These are phyloP conservation scores for Raddia guianensis DNA, from an alignment of 176 grass and related monocot genomes.

Conservation along the genomic window DNA sequence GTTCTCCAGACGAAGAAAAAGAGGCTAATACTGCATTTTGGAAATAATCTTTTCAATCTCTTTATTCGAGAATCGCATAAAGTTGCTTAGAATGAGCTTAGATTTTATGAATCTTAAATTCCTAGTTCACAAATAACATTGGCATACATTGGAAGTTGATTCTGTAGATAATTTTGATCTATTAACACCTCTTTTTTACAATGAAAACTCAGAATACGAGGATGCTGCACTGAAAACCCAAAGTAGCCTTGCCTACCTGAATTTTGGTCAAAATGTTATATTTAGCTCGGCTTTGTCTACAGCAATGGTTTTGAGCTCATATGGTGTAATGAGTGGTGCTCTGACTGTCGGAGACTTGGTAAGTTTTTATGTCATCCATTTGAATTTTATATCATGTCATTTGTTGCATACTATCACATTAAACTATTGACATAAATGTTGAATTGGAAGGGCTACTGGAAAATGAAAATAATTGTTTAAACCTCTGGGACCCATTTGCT, in stretches of 20 bases:
- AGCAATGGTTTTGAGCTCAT: constrained; percentile 96
- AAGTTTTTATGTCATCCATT: constrained; percentile 47
- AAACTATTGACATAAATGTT: not conserved
- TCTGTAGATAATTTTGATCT: constrained; percentile 42
- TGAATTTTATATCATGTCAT: constrained; percentile 15
- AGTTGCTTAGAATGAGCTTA: constrained; percentile 14
- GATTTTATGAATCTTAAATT: not conserved
- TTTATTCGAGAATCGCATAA: not conserved
- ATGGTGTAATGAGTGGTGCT: constrained; percentile 95
- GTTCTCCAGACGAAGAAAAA: constrained; percentile 12
- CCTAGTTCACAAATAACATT: not conserved
- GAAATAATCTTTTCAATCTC: constrained; percentile 20
- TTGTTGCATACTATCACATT: not conserved
- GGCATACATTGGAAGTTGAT: constrained; percentile 24
- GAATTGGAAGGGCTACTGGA: constrained; percentile 14
- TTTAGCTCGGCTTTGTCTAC: constrained; percentile 90
- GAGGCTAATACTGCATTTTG: not conserved
- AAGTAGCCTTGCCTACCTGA: constrained; percentile 92
- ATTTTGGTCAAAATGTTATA: constrained; percentile 95
- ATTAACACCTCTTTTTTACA: constrained; percentile 32
- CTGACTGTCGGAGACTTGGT: constrained; percentile 98
- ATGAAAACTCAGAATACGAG: constrained; percentile 70
- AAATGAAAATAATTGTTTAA: not conserved
- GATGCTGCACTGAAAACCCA: constrained; percentile 91
- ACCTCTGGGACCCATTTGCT: constrained; percentile 14